These are phyloP conservation scores for Dendrobium huoshanense DNA, from an alignment of 106 monocot species.

Conservation along the genomic window DNA sequence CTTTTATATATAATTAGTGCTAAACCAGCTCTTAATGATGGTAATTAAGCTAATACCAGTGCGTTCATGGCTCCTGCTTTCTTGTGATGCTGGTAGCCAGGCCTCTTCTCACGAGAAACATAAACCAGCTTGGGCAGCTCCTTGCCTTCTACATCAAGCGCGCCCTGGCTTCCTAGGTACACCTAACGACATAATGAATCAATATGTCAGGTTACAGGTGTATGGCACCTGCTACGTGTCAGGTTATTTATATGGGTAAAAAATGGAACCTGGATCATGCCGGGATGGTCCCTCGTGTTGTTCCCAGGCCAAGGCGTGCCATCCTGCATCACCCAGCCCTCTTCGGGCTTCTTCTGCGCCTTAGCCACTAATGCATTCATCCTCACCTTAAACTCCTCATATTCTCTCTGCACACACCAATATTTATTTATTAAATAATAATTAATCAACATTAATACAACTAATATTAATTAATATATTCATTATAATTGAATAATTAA, in stretches of 20 bases:
- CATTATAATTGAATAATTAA: no score
- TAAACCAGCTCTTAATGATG: no score
- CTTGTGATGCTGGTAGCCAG: conserved; percentile 91
- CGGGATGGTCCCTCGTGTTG: conserved; percentile 91
- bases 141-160: conserved; percentile 74
- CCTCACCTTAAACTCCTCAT: conserved; percentile 95
- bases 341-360: conserved; percentile 88
- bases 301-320: conserved; percentile 96
- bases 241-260: no score
- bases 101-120: conserved; percentile 89
- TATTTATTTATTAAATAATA: background rate
- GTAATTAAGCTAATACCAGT: conserved; percentile 22
- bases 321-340: conserved; percentile 97
- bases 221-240: no score
- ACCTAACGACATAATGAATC: conserved; percentile 30
- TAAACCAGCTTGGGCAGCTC: conserved; percentile 80
- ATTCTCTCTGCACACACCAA: conserved; percentile 56
- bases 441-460: background rate
- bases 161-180: conserved; percentile 78
- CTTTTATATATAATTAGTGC: no score
- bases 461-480: no score
- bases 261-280: conserved; percentile 76
- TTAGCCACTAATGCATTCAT: conserved; percentile 92
- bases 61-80: conserved; percentile 96
- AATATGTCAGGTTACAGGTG: no score